Percentiles rank a stretch among this genome's conserved stretches.
phyloP scores from a whole-genome alignment of 2,329 filamentous ascomycete genomes.

The Emergomyces orientalis region DNA sequence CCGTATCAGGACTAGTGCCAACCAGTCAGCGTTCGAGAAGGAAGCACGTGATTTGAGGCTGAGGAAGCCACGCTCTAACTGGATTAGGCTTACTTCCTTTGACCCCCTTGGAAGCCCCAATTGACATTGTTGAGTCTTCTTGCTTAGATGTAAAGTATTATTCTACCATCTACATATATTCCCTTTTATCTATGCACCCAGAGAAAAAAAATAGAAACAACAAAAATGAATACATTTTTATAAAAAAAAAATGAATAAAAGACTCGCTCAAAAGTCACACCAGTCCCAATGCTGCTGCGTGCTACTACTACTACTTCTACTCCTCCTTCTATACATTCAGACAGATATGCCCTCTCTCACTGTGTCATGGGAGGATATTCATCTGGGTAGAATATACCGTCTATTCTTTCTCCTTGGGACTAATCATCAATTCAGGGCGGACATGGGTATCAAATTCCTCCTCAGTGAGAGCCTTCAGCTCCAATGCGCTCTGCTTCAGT shows the following conservation, averaged over 20 bases:
- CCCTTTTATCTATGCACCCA: too few relatives aligned
- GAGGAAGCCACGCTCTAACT: too few relatives aligned
- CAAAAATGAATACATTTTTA: not conserved
- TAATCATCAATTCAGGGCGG: slow-evolving; percentile 89
- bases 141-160: too few relatives aligned
- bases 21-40: not conserved
- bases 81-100: too few relatives aligned
- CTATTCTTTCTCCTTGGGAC: slow-evolving; percentile 61
- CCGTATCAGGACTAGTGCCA: slow-evolving; percentile 6
- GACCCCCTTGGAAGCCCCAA: too few relatives aligned
- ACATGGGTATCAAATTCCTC: slow-evolving; percentile 88
- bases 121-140: too few relatives aligned
- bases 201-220: not conserved
- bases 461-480: slow-evolving; percentile 78
- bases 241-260: not conserved
- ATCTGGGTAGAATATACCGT: slow-evolving; percentile 1
- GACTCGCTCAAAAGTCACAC: not conserved
- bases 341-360: not conserved
- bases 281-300: not conserved
- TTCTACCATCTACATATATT: too few relatives aligned
- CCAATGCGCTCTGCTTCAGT: slow-evolving; percentile 86
- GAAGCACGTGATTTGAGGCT: not conserved
- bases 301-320: not conserved
- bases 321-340: not conserved
- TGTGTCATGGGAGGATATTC: not conserved